These are phyloP conservation scores for Sclerotiophoma versabilis DNA, from an alignment of 2,329 filamentous ascomycete genomes.

Conservation along the genomic window DNA sequence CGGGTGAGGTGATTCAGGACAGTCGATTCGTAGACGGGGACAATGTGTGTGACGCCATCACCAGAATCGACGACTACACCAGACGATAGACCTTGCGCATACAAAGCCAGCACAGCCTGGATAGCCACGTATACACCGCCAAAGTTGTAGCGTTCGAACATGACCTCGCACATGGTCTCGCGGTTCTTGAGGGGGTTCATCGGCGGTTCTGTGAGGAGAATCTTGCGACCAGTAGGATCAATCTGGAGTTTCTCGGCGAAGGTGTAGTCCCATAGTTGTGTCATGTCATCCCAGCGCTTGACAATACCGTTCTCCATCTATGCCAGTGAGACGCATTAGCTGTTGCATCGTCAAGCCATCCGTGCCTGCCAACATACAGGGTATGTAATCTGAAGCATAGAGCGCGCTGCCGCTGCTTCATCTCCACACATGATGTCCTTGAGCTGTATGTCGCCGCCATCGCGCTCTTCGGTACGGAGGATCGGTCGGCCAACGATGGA, in stretches of 20 bases:
- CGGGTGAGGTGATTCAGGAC: slow-evolving; percentile 96
- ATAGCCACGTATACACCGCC: slow-evolving; percentile 98
- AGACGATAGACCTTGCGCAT: slow-evolving; percentile 83
- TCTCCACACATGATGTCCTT: slow-evolving; percentile 99
- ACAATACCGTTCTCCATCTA: slow-evolving; percentile 99
- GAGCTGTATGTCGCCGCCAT: slow-evolving; percentile 72
- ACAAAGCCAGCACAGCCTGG: slow-evolving; percentile 93
- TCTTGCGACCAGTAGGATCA: slow-evolving; percentile 90
- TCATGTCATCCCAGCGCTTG: slow-evolving; percentile 99
- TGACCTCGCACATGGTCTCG: slow-evolving; percentile 98
- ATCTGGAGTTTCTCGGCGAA: slow-evolving; percentile 97
- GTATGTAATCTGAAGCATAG: slow-evolving; percentile 98
- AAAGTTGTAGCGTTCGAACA: slow-evolving; percentile 97
- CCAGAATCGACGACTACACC: slow-evolving; percentile 99
- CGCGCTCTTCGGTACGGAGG: slow-evolving; percentile 90
- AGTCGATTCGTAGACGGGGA: slow-evolving; percentile 97
- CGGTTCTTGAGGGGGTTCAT: slow-evolving; percentile 98
- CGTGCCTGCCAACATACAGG: slow-evolving; percentile 63
- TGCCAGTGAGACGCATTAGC: slow-evolving; percentile 38
- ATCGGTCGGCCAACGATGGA: slow-evolving; percentile 98
- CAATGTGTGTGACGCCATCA: slow-evolving; percentile 97
- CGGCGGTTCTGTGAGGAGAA: slow-evolving; percentile 93
- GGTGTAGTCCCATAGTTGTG: slow-evolving; percentile 99
- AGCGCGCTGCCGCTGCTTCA: slow-evolving; percentile 92
- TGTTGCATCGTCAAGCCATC: slow-evolving; percentile 22